Evolutionary conservation across 805 yeast species (phyloP).

Genomic region (Candida ponderosae): DNA sequence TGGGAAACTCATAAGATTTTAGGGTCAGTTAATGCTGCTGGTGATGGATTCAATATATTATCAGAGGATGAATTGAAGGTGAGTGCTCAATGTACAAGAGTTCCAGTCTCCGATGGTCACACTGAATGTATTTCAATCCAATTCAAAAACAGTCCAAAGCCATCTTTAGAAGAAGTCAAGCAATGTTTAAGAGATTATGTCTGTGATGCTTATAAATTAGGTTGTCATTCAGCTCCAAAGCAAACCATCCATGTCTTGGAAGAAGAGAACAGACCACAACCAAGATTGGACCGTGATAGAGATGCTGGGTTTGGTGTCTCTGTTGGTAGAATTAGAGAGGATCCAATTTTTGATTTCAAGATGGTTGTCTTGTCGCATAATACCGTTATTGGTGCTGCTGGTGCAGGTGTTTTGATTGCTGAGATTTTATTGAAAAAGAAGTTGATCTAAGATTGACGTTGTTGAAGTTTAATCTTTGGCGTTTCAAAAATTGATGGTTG

Average conservation of each 20-base stretch:
- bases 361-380: conserved; percentile 98
- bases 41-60: conserved; percentile 48
- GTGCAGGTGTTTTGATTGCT: conserved; percentile 93
- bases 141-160: conserved; percentile 78
- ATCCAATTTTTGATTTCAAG: conserved; percentile 87
- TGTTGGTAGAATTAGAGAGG: conserved; percentile 91
- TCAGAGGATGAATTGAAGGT: conserved; percentile 70
- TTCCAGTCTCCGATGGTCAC: conserved; percentile 96
- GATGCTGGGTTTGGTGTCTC: conserved; percentile 91
- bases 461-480: no score
- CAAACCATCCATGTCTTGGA: conserved; percentile 89
- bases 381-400: conserved; percentile 98
- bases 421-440: conserved; percentile 78
- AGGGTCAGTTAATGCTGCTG: conserved; percentile 49
- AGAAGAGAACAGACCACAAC: conserved; percentile 92
- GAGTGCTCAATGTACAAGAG: conserved; percentile 95
- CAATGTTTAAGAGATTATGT: conserved; percentile 59
- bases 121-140: conserved; percentile 88
- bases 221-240: conserved; percentile 90
- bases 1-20: conserved; percentile 96
- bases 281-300: conserved; percentile 93
- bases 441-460: conserved; percentile 62
- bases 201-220: conserved; percentile 74
- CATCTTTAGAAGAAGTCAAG: conserved; percentile 76
- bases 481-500: no score